These are phyloP conservation scores for Suillus variegatus DNA, from an alignment of 768 basidiomycete species.

Conservation along the genomic window DNA sequence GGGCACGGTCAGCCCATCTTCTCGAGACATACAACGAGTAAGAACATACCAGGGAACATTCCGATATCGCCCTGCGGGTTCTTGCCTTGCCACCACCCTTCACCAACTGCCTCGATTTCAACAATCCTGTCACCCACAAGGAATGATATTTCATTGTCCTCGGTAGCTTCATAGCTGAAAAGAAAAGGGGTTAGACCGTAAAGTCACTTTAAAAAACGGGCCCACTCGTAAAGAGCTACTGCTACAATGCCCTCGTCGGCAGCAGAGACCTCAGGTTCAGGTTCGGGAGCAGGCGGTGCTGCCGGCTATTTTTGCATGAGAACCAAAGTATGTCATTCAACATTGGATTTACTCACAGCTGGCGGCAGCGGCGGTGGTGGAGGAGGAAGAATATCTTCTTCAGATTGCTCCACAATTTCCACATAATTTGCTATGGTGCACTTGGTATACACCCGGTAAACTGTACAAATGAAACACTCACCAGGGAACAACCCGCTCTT, in stretches of 20 bases:
- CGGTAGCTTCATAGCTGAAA: slow-evolving; percentile 80
- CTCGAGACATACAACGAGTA: not conserved
- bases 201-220: slow-evolving; percentile 10
- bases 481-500: slow-evolving; percentile 86
- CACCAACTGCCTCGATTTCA: slow-evolving; percentile 76
- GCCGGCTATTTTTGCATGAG: slow-evolving; percentile 28
- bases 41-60: slow-evolving; percentile 70
- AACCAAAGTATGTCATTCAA: not conserved
- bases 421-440: slow-evolving; percentile 76
- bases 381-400: slow-evolving; percentile 49
- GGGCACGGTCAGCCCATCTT: not conserved
- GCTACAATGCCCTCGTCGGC: slow-evolving; percentile 62
- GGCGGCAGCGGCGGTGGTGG: slow-evolving; percentile 54
- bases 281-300: slow-evolving; percentile 41
- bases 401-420: slow-evolving; percentile 60
- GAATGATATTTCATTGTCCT: slow-evolving; percentile 91
- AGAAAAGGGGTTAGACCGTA: not conserved
- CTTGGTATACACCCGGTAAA: not conserved
- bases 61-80: slow-evolving; percentile 57
- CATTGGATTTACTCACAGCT: slow-evolving; percentile 38
- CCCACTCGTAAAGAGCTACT: slow-evolving; percentile 72
- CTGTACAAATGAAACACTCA: slow-evolving; percentile 26
- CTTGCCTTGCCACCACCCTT: slow-evolving; percentile 89
- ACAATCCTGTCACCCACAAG: slow-evolving; percentile 78
- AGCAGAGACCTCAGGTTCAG: slow-evolving; percentile 44